These are phyloP conservation scores for Penicillium hordei DNA, from an alignment of 2,329 filamentous ascomycete species.

Conservation along the genomic window DNA sequence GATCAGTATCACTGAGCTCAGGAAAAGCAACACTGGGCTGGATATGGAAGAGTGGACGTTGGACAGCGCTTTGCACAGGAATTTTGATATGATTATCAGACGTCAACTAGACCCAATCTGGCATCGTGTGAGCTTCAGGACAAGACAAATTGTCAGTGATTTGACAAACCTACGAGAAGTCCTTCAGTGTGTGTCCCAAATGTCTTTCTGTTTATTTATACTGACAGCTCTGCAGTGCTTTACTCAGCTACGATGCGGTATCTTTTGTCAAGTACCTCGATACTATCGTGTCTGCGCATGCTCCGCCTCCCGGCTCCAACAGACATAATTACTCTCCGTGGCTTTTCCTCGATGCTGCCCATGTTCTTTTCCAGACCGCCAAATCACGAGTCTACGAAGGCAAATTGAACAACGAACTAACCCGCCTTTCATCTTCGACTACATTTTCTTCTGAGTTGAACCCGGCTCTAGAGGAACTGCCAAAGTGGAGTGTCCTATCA, in stretches of 20 bases:
- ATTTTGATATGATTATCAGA: slow-evolving; percentile 85
- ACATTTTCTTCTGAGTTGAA: slow-evolving; percentile 62
- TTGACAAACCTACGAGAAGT: slow-evolving; percentile 79
- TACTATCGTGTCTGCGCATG: slow-evolving; percentile 87
- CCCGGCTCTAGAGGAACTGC: slow-evolving; percentile 87
- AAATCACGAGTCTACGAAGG: slow-evolving; percentile 83
- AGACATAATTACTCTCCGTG: slow-evolving; percentile 89
- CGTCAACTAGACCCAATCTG: slow-evolving; percentile 93
- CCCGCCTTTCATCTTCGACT: slow-evolving; percentile 45
- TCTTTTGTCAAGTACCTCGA: slow-evolving; percentile 91
- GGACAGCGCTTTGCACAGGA: slow-evolving; percentile 86
- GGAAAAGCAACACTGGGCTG: slow-evolving; percentile 82
- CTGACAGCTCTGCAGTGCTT: slow-evolving; percentile 44
- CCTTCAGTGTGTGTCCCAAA: slow-evolving; percentile 60
- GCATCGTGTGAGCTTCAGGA: slow-evolving; percentile 95
- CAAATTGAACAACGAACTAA: slow-evolving; percentile 61
- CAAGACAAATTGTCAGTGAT: slow-evolving; percentile 89
- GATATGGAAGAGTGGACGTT: slow-evolving; percentile 98
- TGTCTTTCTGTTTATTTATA: background rate
- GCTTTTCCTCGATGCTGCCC: slow-evolving; percentile 92
- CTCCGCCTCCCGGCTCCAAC: slow-evolving; percentile 81
- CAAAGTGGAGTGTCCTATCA: slow-evolving; percentile 88
- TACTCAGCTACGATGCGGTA: slow-evolving; percentile 85
- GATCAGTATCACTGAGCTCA: slow-evolving; percentile 87
- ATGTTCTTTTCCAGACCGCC: slow-evolving; percentile 89